These are phyloP conservation scores for Exophiala bonariae DNA, from an alignment of 2,329 filamentous ascomycete genomes.

Conservation along the genomic window DNA sequence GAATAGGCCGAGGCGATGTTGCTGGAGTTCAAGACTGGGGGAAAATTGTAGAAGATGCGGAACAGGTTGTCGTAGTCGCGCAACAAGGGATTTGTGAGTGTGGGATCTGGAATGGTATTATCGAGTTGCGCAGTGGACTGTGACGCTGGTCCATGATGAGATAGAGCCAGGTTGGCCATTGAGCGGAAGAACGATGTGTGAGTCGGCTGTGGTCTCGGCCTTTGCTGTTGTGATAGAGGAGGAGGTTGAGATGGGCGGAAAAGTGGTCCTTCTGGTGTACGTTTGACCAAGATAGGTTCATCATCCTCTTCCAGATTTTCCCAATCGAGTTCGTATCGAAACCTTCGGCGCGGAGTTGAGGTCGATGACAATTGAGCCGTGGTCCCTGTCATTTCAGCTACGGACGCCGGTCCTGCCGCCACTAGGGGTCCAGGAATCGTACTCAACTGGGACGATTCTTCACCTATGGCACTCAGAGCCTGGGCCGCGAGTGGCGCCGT, in stretches of 20 bases:
- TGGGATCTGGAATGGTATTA: constrained; percentile 56
- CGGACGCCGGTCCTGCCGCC: neutral
- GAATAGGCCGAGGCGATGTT: constrained; percentile 92
- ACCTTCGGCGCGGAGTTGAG: constrained; percentile 59
- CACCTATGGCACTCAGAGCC: constrained; percentile 56
- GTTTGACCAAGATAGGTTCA: constrained; percentile 84
- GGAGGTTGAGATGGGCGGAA: constrained; percentile 27
- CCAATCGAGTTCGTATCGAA: constrained; percentile 86
- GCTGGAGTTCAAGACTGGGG: constrained; percentile 75
- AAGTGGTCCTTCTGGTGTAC: constrained; percentile 35
- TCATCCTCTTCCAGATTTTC: constrained; percentile 66
- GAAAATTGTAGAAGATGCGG: constrained; percentile 92
- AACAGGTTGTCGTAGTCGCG: constrained; percentile 96
- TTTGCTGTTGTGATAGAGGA: constrained; percentile 50
- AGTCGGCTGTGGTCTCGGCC: constrained; percentile 62
- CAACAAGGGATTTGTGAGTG: constrained; percentile 69
- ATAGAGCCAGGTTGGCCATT: constrained; percentile 72
- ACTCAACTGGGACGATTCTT: constrained; percentile 43
- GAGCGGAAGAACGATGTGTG: constrained; percentile 79
- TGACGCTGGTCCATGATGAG: constrained; percentile 41
- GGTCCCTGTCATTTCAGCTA: neutral
- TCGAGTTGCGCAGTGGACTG: constrained; percentile 54
- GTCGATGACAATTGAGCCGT: constrained; percentile 13
- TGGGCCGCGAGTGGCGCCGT: constrained; percentile 23
- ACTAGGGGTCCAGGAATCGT: too few relatives aligned